Conservation (phyloP, 345 rosid genomes). For the Euphorbia pulcherrima region DNA sequence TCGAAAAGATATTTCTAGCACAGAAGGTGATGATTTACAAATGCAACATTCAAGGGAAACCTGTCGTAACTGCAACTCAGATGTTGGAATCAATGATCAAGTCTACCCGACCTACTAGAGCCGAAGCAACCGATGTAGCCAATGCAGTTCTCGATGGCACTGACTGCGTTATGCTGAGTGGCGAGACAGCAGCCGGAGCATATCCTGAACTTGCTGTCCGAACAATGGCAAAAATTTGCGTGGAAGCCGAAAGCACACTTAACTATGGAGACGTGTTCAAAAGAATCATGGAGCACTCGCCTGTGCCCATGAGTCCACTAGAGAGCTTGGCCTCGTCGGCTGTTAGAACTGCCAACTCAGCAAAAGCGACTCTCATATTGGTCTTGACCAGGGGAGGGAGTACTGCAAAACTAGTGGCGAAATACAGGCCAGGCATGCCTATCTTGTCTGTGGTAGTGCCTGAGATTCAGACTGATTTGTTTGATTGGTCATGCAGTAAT, state of each 20-base stretch:
- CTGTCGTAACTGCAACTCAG: constrained; percentile 50
- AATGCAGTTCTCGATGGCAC: constrained; percentile 93
- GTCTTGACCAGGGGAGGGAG: constrained; percentile 94
- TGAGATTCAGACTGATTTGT: constrained; percentile 72
- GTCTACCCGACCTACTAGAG: constrained; percentile 94
- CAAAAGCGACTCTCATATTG: constrained; percentile 71
- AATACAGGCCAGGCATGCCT: constrained; percentile 91
- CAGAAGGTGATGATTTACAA: constrained; percentile 99
- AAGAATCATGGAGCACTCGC: constrained; percentile 74
- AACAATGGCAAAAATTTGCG: constrained; percentile 91
- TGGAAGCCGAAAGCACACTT: constrained; percentile 90
- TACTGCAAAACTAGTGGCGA: constrained; percentile 90
- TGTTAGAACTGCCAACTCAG: constrained; percentile 85
- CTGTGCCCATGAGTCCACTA: constrained; percentile 91
- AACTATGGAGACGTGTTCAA: constrained; percentile 81
- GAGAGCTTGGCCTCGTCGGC: constrained; percentile 93
- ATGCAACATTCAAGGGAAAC: constrained; percentile 95
- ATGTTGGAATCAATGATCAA: constrained; percentile 99
- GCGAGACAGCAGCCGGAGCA: constrained; percentile 98
- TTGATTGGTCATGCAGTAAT: constrained; percentile 91
- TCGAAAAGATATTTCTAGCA: constrained; percentile 90
- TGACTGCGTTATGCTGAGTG: constrained; percentile 96
- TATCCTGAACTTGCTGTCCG: constrained; percentile 86
- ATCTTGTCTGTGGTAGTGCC: constrained; percentile 87
- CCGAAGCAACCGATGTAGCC: constrained; percentile 97